phyloP scores from a whole-genome alignment of 176 grass and related monocot species.

The Neostapfia colusana region DNA sequence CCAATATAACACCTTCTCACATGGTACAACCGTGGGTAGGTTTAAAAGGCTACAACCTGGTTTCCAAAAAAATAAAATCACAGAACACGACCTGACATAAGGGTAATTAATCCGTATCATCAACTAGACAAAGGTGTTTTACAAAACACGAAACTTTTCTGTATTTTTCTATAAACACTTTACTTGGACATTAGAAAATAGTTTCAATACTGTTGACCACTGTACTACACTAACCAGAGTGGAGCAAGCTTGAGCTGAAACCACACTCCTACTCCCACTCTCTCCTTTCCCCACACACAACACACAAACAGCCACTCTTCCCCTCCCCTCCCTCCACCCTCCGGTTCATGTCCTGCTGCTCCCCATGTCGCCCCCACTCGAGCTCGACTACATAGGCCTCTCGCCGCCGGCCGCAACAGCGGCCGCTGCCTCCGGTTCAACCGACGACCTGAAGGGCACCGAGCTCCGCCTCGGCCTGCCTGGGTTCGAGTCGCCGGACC shows the following conservation, averaged over 20 bases:
- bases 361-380: conserved; percentile 82
- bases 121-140: too few species aligned
- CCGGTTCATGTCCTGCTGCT: conserved; percentile 65
- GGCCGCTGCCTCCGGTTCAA: conserved; percentile 20
- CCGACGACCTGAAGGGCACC: conserved; percentile 70
- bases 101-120: too few species aligned
- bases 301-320: conserved; percentile 16
- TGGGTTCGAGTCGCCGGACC: conserved; percentile 58
- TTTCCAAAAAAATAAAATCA: too few species aligned
- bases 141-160: background rate
- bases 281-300: background rate
- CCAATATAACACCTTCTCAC: too few species aligned
- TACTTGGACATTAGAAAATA: background rate
- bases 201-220: background rate
- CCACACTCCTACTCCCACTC: background rate
- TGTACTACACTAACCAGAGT: conserved; percentile 13
- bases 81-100: too few species aligned
- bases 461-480: conserved; percentile 90
- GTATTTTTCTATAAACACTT: too few species aligned
- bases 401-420: conserved; percentile 45
- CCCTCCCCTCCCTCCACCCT: conserved; percentile 12
- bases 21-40: too few species aligned
- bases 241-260: conserved; percentile 22
- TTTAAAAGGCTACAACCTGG: too few species aligned
- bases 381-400: conserved; percentile 93